These are phyloP conservation scores for Psidium friedrichsthalianum DNA, from an alignment of 345 rosid genomes.

Conservation along the genomic window DNA sequence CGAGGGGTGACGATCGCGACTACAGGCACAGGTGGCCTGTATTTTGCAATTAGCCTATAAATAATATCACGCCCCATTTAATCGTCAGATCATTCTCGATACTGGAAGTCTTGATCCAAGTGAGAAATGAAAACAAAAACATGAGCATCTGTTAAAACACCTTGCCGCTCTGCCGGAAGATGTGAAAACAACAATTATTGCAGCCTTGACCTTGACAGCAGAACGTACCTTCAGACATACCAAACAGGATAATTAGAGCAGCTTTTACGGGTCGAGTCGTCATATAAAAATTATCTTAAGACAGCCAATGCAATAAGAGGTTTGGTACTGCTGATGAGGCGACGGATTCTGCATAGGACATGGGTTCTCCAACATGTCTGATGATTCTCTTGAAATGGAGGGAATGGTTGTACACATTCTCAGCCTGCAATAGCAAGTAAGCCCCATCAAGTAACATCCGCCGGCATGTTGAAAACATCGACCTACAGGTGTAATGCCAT, in stretches of 20 bases:
- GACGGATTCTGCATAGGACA: conserved; percentile 29
- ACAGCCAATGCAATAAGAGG: not conserved
- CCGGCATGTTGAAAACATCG: not conserved
- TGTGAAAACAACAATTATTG: conserved; percentile 31
- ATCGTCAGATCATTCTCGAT: not conserved
- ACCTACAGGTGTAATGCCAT: not conserved
- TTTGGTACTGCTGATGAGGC: conserved; percentile 28
- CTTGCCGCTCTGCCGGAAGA: conserved; percentile 37
- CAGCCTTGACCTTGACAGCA: conserved; percentile 35
- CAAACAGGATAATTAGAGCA: not conserved
- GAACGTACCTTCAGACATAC: conserved; percentile 21
- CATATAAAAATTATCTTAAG: not conserved
- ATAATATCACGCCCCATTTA: not conserved
- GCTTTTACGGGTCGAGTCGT: not conserved
- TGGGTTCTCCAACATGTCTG: conserved; percentile 28
- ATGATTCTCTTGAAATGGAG: conserved; percentile 19
- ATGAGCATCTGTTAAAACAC: not conserved
- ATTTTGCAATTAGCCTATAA: conserved; percentile 11
- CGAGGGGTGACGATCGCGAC: conserved; percentile 10
- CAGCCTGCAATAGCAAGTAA: conserved; percentile 18
- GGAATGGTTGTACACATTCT: conserved; percentile 25
- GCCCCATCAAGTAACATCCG: not conserved
- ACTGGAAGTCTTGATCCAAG: not conserved
- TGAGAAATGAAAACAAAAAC: not conserved
- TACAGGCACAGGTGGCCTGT: conserved; percentile 10